These are phyloP conservation scores for Cladochytrium replicatum DNA, from an alignment of 192 early-diverging fungal species.

Conservation along the genomic window DNA sequence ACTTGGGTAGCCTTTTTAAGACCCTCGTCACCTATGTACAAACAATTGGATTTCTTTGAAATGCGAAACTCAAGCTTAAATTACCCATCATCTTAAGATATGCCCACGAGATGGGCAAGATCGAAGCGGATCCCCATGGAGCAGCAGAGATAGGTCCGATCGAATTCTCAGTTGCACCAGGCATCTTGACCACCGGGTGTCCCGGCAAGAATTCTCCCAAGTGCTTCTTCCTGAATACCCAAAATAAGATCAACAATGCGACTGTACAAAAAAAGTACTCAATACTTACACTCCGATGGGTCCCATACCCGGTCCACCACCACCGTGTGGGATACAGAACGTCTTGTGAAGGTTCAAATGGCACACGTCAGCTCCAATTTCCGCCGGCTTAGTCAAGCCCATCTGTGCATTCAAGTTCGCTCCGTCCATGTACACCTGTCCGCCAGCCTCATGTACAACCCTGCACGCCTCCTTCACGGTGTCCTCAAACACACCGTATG, in stretches of 20 bases:
- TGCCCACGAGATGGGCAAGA: conserved; percentile 97
- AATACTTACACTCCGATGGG: conserved; percentile 76
- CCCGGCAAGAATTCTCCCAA: conserved; percentile 86
- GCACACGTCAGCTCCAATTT: conserved; percentile 98
- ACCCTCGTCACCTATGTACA: conserved; percentile 56
- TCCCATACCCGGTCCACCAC: conserved; percentile 97
- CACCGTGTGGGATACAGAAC: conserved; percentile 97
- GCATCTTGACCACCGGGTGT: conserved; percentile 64
- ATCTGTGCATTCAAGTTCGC: conserved; percentile 50
- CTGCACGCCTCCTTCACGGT: conserved; percentile 77
- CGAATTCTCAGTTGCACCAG: conserved; percentile 58
- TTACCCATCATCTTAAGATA: conserved; percentile 96
- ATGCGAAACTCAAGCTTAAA: not conserved
- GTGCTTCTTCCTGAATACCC: conserved; percentile 57
- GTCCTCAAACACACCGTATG: conserved; percentile 96
- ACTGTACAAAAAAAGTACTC: not conserved
- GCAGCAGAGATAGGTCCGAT: conserved; percentile 94
- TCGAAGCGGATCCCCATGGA: conserved; percentile 90
- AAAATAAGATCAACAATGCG: not conserved
- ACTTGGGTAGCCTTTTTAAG: conserved; percentile 76
- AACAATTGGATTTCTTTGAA: not conserved
- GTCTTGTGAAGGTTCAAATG: conserved; percentile 99
- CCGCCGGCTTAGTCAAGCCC: conserved; percentile 59
- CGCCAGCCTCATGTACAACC: conserved; percentile 86
- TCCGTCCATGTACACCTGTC: conserved; percentile 98